Evolutionary conservation across 345 rosid genomes (phyloP).

Genomic region (Hevea brasiliensis): DNA sequence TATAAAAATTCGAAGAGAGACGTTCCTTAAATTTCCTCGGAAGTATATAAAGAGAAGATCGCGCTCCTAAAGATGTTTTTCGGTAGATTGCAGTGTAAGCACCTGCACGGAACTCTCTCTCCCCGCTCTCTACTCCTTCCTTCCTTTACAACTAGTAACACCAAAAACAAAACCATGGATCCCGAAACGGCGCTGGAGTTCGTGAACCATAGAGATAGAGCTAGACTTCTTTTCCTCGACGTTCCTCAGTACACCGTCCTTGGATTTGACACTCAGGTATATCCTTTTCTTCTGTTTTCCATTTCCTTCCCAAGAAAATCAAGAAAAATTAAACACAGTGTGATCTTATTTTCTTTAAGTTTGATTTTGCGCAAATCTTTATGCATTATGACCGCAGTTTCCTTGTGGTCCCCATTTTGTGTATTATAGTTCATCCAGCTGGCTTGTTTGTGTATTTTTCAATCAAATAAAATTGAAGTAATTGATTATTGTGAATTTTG

Average conservation of each 20-base stretch:
- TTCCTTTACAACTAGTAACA: too few relatives aligned
- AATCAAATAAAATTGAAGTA: background rate
- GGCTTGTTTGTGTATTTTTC: conserved; percentile 35
- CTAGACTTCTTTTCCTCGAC: conserved; percentile 73
- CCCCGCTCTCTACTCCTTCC: too few relatives aligned
- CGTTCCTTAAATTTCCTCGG: too few relatives aligned
- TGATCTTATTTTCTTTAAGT: background rate
- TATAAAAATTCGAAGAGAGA: too few relatives aligned
- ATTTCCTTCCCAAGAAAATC: conserved; percentile 12
- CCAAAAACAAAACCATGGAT: conserved; percentile 52
- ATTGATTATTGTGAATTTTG: background rate
- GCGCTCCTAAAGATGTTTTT: too few relatives aligned
- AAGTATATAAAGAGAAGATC: too few relatives aligned
- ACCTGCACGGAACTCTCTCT: too few relatives aligned
- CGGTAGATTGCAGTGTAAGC: too few relatives aligned
- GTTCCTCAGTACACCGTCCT: conserved; percentile 77
- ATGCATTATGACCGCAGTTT: background rate
- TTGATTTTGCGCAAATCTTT: background rate
- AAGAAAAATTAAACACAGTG: too few relatives aligned
- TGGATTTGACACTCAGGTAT: conserved; percentile 84
- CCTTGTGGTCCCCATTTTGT: conserved; percentile 67
- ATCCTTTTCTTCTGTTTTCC: background rate
- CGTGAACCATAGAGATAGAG: conserved; percentile 70
- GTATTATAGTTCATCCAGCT: conserved; percentile 71
- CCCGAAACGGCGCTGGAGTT: conserved; percentile 71